These are phyloP conservation scores for Ramalina peruviana DNA, from an alignment of 495 filamentous ascomycete genomes.

Conservation along the genomic window DNA sequence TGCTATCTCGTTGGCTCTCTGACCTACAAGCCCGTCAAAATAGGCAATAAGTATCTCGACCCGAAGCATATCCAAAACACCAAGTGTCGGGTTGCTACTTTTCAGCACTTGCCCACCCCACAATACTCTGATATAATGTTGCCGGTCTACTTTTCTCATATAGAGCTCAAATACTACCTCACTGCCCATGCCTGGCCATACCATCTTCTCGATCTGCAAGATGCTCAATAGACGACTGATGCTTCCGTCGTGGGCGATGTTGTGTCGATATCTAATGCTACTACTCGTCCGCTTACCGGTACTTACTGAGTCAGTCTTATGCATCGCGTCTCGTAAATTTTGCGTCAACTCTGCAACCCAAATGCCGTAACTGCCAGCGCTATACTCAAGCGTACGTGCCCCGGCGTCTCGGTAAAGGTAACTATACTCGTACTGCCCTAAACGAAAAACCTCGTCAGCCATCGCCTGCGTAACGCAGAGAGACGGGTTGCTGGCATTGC, in stretches of 20 bases:
- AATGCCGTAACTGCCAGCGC: slow-evolving; percentile 41
- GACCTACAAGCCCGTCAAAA: slow-evolving; percentile 48
- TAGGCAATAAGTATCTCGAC: slow-evolving; percentile 44
- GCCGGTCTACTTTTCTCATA: slow-evolving; percentile 13
- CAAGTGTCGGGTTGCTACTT: slow-evolving; percentile 44
- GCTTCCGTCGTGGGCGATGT: slow-evolving; percentile 57
- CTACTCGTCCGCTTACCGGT: slow-evolving; percentile 10
- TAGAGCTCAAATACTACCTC: slow-evolving; percentile 59
- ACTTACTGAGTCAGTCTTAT: slow-evolving; percentile 11
- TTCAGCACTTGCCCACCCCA: slow-evolving; percentile 47
- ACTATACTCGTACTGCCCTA: slow-evolving; percentile 58
- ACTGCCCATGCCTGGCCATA: slow-evolving; percentile 62
- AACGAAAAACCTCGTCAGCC: slow-evolving; percentile 48
- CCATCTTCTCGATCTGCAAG: slow-evolving; percentile 53
- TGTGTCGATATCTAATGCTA: slow-evolving; percentile 41
- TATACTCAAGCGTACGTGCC: slow-evolving; percentile 38
- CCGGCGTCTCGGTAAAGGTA: slow-evolving; percentile 48
- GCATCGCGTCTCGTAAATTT: slow-evolving; percentile 36
- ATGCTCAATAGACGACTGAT: slow-evolving; percentile 45
- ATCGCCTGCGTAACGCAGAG: slow-evolving; percentile 41
- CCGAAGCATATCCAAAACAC: slow-evolving; percentile 47
- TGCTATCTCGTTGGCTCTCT: slow-evolving; percentile 19
- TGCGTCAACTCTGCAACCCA: slow-evolving; percentile 49
- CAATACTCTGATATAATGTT: slow-evolving; percentile 39
- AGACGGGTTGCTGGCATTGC: slow-evolving; percentile 31